Evolutionary conservation across 352 stramenopile genomes (phyloP).

Genomic region (Globisporangium nunn): DNA sequence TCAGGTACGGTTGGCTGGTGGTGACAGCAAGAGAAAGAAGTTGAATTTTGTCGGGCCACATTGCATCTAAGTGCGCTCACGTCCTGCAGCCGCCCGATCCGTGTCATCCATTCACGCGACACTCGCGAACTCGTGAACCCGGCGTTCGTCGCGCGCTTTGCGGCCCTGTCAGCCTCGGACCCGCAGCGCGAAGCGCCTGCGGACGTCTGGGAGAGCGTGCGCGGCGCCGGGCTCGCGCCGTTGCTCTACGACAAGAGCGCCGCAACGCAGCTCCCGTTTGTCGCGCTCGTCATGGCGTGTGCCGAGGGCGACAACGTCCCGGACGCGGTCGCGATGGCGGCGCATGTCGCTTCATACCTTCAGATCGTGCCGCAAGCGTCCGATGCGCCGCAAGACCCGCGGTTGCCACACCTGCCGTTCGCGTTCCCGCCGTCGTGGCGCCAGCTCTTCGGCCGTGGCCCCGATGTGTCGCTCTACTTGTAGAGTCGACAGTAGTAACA

Average conservation of each 20-base stretch:
- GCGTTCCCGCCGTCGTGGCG: conserved; percentile 53
- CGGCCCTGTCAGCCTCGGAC: conserved; percentile 18
- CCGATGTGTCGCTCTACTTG: conserved; percentile 47
- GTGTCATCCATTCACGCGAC: conserved; percentile 36
- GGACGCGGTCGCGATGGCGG: conserved; percentile 48
- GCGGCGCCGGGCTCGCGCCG: conserved; percentile 51
- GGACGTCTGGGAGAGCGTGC: conserved; percentile 30
- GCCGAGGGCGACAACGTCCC: conserved; percentile 78
- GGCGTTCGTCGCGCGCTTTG: conserved; percentile 31
- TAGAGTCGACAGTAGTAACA: conserved; percentile 11
- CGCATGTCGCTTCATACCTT: conserved; percentile 43
- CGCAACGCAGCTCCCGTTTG: conserved; percentile 27
- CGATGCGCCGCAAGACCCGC: neutral
- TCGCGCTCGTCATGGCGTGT: conserved; percentile 62
- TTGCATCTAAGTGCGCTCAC: too few species aligned
- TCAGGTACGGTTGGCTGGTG: conserved; percentile 15
- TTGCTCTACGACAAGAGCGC: conserved; percentile 37
- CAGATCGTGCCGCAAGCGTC: conserved; percentile 8
- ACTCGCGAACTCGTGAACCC: conserved; percentile 19
- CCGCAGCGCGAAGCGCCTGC: neutral
- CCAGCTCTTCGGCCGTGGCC: conserved; percentile 53
- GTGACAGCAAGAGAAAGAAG: neutral
- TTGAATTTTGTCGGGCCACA: too few species aligned
- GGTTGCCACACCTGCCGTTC: conserved; percentile 21
- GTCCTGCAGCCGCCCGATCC: conserved; percentile 38